These are phyloP conservation scores for Xerocomus brunneocitrinus DNA, from an alignment of 768 basidiomycete genomes.

Conservation along the genomic window DNA sequence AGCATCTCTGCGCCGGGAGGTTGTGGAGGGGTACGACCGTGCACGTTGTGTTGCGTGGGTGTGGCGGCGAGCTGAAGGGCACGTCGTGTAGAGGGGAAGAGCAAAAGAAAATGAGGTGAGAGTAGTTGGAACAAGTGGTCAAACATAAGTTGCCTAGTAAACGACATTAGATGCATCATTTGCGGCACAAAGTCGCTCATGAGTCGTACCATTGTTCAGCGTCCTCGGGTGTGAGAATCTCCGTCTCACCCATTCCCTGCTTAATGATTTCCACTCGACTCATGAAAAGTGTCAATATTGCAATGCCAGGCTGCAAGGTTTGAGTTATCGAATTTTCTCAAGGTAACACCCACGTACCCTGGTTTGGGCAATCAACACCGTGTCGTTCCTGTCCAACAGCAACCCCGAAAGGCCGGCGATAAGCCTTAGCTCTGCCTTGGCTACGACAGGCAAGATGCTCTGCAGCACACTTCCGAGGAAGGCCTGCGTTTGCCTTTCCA, in stretches of 20 bases:
- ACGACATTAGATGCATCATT: slow-evolving; percentile 9
- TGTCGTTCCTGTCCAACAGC: slow-evolving; percentile 72
- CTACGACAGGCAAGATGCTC: slow-evolving; percentile 78
- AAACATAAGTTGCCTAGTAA: slow-evolving; percentile 77
- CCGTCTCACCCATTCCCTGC: slow-evolving; percentile 58
- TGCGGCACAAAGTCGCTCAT: background rate
- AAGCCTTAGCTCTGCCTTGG: slow-evolving; percentile 72
- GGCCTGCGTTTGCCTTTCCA: slow-evolving; percentile 85
- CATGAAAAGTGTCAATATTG: slow-evolving; percentile 84
- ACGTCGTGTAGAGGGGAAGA: slow-evolving; percentile 90
- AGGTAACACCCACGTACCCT: slow-evolving; percentile 49
- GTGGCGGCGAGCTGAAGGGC: slow-evolving; percentile 36
- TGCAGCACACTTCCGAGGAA: slow-evolving; percentile 85
- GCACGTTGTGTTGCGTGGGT: slow-evolving; percentile 31
- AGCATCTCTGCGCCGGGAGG: slow-evolving; percentile 50
- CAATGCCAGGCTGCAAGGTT: slow-evolving; percentile 73
- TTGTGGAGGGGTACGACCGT: slow-evolving; percentile 65
- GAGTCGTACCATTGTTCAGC: slow-evolving; percentile 65
- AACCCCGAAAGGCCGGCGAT: slow-evolving; percentile 84
- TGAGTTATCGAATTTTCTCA: slow-evolving; percentile 1
- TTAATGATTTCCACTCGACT: slow-evolving; percentile 92
- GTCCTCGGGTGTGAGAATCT: slow-evolving; percentile 66
- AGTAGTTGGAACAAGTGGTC: slow-evolving; percentile 82
- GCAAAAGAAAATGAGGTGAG: slow-evolving; percentile 63
- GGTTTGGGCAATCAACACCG: slow-evolving; percentile 68